Conservation (phyloP, 208 protist genomes). For the Acanthamoeba healyi region DNA sequence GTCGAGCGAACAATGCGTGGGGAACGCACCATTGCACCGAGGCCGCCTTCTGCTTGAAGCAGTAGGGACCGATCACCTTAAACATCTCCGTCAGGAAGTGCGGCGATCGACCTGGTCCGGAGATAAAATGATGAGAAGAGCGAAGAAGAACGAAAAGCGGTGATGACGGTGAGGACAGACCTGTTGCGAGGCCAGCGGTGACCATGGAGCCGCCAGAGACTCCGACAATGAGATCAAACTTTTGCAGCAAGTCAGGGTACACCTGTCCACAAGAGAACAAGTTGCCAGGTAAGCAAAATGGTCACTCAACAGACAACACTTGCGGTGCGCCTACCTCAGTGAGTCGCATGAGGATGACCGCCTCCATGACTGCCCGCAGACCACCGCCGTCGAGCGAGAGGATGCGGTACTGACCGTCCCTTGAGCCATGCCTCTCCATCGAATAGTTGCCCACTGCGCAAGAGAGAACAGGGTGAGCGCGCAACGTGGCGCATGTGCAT, state of each 20-base stretch:
- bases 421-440: background rate
- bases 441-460: conserved; percentile 6
- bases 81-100: conserved; percentile 70
- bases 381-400: conserved; percentile 46
- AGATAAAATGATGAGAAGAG: background rate
- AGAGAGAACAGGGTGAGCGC: background rate
- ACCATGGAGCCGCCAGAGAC: conserved; percentile 57
- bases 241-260: conserved; percentile 35
- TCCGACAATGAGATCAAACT: conserved; percentile 54
- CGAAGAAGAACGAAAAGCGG: background rate
- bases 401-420: conserved; percentile 27
- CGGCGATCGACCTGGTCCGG: background rate
- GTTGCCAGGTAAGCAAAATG: too few relatives aligned
- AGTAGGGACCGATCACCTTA: conserved; percentile 32
- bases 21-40: conserved; percentile 6
- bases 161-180: background rate
- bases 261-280: background rate
- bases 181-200: conserved; percentile 43
- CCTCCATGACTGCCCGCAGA: conserved; percentile 59
- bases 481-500: background rate
- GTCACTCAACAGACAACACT: background rate
- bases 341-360: conserved; percentile 38
- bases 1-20: background rate
- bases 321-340: background rate
- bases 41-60: conserved; percentile 62